A percentile compares a stretch with the other conserved stretches of the same genome.
These are phyloP conservation scores for Aspergillus chevalieri DNA, from an alignment of 2,329 filamentous ascomycete genomes.

Conservation along the genomic window DNA sequence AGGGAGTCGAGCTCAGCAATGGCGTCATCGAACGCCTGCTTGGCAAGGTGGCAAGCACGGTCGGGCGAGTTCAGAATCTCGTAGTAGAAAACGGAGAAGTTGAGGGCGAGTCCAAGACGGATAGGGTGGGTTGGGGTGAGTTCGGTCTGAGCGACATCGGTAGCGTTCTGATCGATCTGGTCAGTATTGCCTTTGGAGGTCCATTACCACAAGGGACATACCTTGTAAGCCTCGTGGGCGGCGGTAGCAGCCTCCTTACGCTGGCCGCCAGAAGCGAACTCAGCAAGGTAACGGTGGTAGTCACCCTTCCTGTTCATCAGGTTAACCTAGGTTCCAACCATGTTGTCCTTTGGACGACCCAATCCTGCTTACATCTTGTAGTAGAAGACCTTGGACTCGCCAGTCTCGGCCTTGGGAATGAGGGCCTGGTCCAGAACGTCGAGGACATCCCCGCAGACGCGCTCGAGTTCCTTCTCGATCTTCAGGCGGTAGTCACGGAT, in stretches of 20 bases:
- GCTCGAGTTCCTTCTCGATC: slow-evolving; percentile 95
- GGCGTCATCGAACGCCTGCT: slow-evolving; percentile 98
- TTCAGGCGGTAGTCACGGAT: slow-evolving; percentile 98
- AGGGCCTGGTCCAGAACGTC: slow-evolving; percentile 88
- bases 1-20: slow-evolving; percentile 98
- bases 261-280: slow-evolving; percentile 91
- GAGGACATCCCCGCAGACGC: slow-evolving; percentile 96
- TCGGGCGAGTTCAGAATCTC: slow-evolving; percentile 98
- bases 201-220: slow-evolving; percentile 34
- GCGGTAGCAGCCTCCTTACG: slow-evolving; percentile 91
- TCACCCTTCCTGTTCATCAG: slow-evolving; percentile 82
- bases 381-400: slow-evolving; percentile 99
- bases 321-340: slow-evolving; percentile 25
- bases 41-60: slow-evolving; percentile 94
- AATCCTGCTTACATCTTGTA: slow-evolving; percentile 98
- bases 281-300: slow-evolving; percentile 97
- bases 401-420: slow-evolving; percentile 91
- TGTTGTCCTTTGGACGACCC: slow-evolving; percentile 50
- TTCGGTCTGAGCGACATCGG: slow-evolving; percentile 96
- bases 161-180: slow-evolving; percentile 66
- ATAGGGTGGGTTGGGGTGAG: slow-evolving; percentile 97
- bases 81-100: slow-evolving; percentile 99
- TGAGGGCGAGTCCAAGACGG: slow-evolving; percentile 91
- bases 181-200: slow-evolving; percentile 3
- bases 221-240: slow-evolving; percentile 98